phyloP scores from a whole-genome alignment of 371 early-diverging fungal species.

The Mortierella sp. region DNA sequence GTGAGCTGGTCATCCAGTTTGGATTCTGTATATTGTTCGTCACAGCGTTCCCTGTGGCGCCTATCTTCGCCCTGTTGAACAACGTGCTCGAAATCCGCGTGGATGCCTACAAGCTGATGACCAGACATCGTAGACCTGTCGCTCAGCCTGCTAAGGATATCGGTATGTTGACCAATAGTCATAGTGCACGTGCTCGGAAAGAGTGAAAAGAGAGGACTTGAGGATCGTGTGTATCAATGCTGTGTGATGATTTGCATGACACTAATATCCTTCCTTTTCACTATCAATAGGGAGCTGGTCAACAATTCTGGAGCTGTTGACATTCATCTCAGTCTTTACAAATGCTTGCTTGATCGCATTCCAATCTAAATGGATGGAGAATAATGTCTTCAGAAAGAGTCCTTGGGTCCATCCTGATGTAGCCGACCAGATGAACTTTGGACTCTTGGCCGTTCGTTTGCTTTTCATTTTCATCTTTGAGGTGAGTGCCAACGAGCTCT shows the following conservation, averaged over 20 bases:
- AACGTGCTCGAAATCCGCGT: constrained; percentile 67
- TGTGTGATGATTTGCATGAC: background rate
- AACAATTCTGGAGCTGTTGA: constrained; percentile 56
- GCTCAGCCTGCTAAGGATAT: no score
- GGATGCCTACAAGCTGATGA: constrained; percentile 57
- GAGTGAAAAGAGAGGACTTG: no score
- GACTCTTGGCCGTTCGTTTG: constrained; percentile 55
- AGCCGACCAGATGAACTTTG: constrained; percentile 3
- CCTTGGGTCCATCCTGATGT: constrained; percentile 34
- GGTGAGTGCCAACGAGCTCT: constrained; percentile 26
- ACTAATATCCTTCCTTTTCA: background rate
- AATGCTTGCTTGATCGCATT: constrained; percentile 72
- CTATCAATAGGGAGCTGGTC: constrained; percentile 59
- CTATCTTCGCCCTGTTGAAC: constrained; percentile 68
- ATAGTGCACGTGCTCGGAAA: no score
- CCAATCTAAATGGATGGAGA: constrained; percentile 56
- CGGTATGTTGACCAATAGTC: no score
- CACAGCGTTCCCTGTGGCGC: constrained; percentile 64
- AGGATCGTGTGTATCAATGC: no score
- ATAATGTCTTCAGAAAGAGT: constrained; percentile 19
- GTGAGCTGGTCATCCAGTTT: constrained; percentile 65
- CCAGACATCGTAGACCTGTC: constrained; percentile 42
- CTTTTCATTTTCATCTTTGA: constrained; percentile 65
- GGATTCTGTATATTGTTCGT: constrained; percentile 72
- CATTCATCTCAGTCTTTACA: constrained; percentile 61